Conservation (phyloP, 2,329 filamentous ascomycete genomes). For the Diaporthe ilicicola region DNA sequence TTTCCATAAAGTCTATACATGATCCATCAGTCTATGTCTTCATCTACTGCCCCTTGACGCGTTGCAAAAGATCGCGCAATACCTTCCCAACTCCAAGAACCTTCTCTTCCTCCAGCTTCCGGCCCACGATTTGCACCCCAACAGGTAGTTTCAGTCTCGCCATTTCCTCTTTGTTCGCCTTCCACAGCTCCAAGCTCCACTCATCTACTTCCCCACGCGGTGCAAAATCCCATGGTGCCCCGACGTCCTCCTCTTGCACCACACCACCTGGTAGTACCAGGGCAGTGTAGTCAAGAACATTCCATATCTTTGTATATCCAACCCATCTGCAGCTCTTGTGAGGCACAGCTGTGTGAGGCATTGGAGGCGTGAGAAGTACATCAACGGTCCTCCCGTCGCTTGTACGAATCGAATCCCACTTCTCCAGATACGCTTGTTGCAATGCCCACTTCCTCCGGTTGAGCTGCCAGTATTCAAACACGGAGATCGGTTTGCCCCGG, state of each 20-base stretch:
- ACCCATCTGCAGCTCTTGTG: slow-evolving; percentile 53
- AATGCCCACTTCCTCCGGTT: slow-evolving; percentile 63
- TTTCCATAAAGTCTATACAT: too few relatives aligned
- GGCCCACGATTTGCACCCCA: slow-evolving; percentile 61
- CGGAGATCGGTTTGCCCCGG: slow-evolving; percentile 61
- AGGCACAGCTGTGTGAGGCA: slow-evolving; percentile 67
- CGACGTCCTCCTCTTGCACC: slow-evolving; percentile 51
- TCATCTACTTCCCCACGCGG: slow-evolving; percentile 59
- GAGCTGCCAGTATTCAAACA: slow-evolving; percentile 74
- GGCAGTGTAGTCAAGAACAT: slow-evolving; percentile 69
- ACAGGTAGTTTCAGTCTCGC: slow-evolving; percentile 52
- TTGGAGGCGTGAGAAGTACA: slow-evolving; percentile 64
- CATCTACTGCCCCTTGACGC: background rate
- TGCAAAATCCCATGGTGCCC: slow-evolving; percentile 46
- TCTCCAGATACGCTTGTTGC: slow-evolving; percentile 65
- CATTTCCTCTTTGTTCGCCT: slow-evolving; percentile 49
- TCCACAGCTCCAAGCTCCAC: slow-evolving; percentile 60
- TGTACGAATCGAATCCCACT: slow-evolving; percentile 61
- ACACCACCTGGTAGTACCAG: slow-evolving; percentile 63
- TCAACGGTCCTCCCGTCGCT: slow-evolving; percentile 58
- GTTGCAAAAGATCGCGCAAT: slow-evolving; percentile 42
- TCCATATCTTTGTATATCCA: slow-evolving; percentile 70
- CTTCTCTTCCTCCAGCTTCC: slow-evolving; percentile 63
- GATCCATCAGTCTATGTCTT: background rate
- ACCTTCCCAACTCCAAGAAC: slow-evolving; percentile 54